These are phyloP conservation scores for Trypanosomatidae sp. DNA, from an alignment of 208 protist genomes.

Conservation along the genomic window DNA sequence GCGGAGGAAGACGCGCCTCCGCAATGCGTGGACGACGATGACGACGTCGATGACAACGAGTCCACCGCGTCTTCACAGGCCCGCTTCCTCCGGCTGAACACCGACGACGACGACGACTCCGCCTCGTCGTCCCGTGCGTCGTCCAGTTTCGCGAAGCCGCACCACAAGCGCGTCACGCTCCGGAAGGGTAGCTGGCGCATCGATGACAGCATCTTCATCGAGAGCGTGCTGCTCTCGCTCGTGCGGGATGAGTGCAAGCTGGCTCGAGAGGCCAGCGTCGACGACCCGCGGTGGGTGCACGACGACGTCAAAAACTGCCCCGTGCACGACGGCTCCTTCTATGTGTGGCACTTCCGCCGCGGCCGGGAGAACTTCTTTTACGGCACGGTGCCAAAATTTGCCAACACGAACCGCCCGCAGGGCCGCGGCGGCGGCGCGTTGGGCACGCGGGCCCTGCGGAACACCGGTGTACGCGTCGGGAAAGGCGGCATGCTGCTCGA, in stretches of 20 bases:
- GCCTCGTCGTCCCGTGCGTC: not conserved
- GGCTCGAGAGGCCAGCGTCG: conserved; percentile 49
- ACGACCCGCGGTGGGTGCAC: conserved; percentile 55
- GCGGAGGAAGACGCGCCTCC: not conserved
- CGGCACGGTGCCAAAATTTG: conserved; percentile 75
- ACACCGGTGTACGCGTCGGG: not conserved
- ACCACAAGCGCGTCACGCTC: too few species aligned
- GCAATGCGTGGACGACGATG: not conserved
- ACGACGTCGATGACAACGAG: not conserved
- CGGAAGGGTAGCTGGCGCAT: conserved; percentile 47
- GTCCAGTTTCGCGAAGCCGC: not conserved
- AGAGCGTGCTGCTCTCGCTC: conserved; percentile 65
- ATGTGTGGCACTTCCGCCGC: conserved; percentile 62
- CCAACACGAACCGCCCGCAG: conserved; percentile 32
- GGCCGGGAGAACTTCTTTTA: conserved; percentile 55
- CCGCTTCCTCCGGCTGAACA: too few species aligned
- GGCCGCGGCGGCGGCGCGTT: conserved; percentile 4
- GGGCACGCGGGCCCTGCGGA: too few species aligned
- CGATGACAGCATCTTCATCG: conserved; percentile 39
- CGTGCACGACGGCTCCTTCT: conserved; percentile 55
- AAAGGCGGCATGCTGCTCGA: not conserved
- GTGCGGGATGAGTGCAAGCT: conserved; percentile 72
- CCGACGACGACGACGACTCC: too few species aligned
- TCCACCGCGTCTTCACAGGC: not conserved
- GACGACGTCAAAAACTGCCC: conserved; percentile 27